A percentile compares a stretch with the other conserved stretches of the same genome.
Conservation (phyloP, 805 yeast species). For the Zygoascus flipseniorum region DNA sequence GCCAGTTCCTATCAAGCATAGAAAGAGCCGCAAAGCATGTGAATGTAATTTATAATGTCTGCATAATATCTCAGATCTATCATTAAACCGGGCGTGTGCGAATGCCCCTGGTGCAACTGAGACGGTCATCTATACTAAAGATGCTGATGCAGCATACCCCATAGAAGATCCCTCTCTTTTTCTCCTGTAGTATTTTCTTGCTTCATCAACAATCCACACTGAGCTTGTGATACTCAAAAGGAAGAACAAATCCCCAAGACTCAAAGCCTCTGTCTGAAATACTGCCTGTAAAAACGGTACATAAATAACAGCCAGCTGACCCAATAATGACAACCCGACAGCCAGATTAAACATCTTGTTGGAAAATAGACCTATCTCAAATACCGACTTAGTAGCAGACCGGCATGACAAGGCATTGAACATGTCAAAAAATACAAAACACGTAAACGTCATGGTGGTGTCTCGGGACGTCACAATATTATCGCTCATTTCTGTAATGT, state of each 20-base stretch:
- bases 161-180: conserved; percentile 12
- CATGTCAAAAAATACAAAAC: conserved; percentile 94
- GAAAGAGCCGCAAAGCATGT: no score
- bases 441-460: conserved; percentile 97
- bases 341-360: conserved; percentile 93
- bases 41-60: no score
- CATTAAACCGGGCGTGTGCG: no score
- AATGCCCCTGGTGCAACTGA: no score
- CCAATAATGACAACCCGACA: conserved; percentile 76
- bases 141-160: not conserved
- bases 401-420: conserved; percentile 94
- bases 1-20: not conserved
- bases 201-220: conserved; percentile 81
- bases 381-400: conserved; percentile 73
- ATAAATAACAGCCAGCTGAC: conserved; percentile 90
- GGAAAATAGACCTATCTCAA: conserved; percentile 65
- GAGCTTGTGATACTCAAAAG: conserved; percentile 60
- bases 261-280: conserved; percentile 90
- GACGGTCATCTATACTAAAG: not conserved
- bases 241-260: conserved; percentile 58
- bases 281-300: conserved; percentile 86
- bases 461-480: conserved; percentile 87
- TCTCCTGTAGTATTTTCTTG: conserved; percentile 45
- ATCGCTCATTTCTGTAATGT: conserved; percentile 71
- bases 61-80: no score